These are phyloP conservation scores for Murraya koenigii DNA, from an alignment of 345 rosid genomes.

Conservation along the genomic window DNA sequence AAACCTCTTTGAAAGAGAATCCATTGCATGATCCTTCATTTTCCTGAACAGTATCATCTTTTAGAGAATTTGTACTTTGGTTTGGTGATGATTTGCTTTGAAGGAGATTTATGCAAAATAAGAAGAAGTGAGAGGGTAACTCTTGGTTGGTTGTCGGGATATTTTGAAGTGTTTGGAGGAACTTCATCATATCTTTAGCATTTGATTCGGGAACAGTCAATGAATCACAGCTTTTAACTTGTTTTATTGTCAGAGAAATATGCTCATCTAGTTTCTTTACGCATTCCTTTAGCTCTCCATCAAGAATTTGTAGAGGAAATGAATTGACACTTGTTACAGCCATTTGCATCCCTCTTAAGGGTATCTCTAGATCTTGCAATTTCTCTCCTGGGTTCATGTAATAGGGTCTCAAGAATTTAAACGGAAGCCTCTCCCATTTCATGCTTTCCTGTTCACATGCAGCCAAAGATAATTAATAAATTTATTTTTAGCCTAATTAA, in stretches of 20 bases:
- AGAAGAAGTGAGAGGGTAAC: slow-evolving; percentile 69
- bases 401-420: slow-evolving; percentile 42
- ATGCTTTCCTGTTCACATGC: slow-evolving; percentile 54
- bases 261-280: slow-evolving; percentile 45
- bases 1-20: slow-evolving; percentile 11
- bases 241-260: slow-evolving; percentile 33
- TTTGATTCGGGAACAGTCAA: slow-evolving; percentile 55
- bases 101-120: slow-evolving; percentile 67
- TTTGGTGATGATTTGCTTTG: slow-evolving; percentile 35
- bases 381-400: slow-evolving; percentile 39
- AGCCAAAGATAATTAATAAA: neutral
- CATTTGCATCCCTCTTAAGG: slow-evolving; percentile 80
- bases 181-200: slow-evolving; percentile 29
- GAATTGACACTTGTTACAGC: slow-evolving; percentile 42
- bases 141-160: slow-evolving; percentile 49
- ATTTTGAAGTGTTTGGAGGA: slow-evolving; percentile 44
- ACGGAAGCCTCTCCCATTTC: slow-evolving; percentile 77
- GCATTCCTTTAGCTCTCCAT: slow-evolving; percentile 38
- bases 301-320: slow-evolving; percentile 34
- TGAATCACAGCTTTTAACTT: slow-evolving; percentile 37
- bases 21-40: slow-evolving; percentile 16
- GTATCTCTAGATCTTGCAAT: slow-evolving; percentile 53
- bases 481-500: neutral
- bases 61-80: neutral
- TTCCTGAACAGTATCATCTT: slow-evolving; percentile 8